Evolutionary conservation across 2,329 filamentous ascomycete genomes (phyloP).

Genomic region (Cercospora berteroae): DNA sequence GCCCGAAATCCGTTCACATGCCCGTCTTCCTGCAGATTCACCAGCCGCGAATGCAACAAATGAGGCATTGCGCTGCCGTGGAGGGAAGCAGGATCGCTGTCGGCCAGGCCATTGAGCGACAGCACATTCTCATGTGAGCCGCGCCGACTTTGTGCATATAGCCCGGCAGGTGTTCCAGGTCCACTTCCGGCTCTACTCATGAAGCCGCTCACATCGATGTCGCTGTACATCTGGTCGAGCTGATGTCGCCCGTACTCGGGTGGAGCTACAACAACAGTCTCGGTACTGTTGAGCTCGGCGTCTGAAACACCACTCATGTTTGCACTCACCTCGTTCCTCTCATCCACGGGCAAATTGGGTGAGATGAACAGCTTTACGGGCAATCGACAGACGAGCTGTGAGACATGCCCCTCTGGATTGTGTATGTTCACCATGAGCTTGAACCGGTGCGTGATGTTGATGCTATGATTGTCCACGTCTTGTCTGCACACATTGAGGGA

Average conservation of each 20-base stretch:
- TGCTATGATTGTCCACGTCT: conserved; percentile 81
- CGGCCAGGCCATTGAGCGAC: conserved; percentile 52
- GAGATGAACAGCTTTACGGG: conserved; percentile 95
- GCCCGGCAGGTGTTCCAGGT: conserved; percentile 66
- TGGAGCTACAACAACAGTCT: conserved; percentile 69
- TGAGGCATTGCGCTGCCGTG: conserved; percentile 53
- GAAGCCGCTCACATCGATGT: conserved; percentile 77
- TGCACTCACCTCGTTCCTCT: conserved; percentile 72
- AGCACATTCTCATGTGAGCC: conserved; percentile 80
- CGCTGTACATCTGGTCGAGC: conserved; percentile 86
- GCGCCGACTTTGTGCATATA: conserved; percentile 66
- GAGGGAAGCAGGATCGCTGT: conserved; percentile 47
- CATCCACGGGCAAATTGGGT: conserved; percentile 83
- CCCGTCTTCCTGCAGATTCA: conserved; percentile 49
- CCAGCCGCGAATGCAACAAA: conserved; percentile 68
- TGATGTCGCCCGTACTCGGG: conserved; percentile 88
- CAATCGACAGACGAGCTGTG: conserved; percentile 86
- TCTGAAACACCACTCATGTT: conserved; percentile 38
- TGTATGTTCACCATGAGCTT: conserved; percentile 87
- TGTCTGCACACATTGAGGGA: conserved; percentile 81
- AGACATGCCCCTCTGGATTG: conserved; percentile 92
- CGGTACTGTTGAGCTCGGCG: conserved; percentile 50
- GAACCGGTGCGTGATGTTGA: conserved; percentile 90
- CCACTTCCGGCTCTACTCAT: conserved; percentile 52
- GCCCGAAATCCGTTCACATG: conserved; percentile 31